Evolutionary conservation across 2,329 filamentous ascomycete genomes (phyloP), one percentile per base, ranked within the genome.

Genomic region (Lizonia empirigonia): DNA sequence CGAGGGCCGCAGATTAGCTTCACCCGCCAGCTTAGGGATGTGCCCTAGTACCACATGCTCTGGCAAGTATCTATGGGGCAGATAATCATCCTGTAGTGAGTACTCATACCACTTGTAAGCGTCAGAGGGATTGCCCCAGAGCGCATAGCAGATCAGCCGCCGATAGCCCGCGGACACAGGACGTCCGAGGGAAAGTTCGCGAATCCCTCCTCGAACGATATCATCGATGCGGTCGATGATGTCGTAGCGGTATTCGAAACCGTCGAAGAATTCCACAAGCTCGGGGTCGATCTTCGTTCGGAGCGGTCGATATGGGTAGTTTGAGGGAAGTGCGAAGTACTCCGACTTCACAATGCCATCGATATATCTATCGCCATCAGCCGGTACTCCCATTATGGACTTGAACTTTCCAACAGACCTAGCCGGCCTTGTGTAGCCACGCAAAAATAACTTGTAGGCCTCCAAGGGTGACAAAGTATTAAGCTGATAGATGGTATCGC

Each of bases 91-190:
- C 33, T 66, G 67, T 16, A 63, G 63, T n/a, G 57, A 60, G 33
- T 68, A 68, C 49, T 67, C 62, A 30, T 57, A 69, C 52, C 60
- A 68, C 44, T 69, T 68, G 56, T 64, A 69, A 0, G 64, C 64
- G 36, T 69, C 67, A 3, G 64, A 53, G 1, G 63, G 60, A n/a
- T 69, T 66, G 7, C 65, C 67, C 51, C 55, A 65, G 1, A 64
- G 18, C 8, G 58, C 56, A 39, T 68, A 69, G 41, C 47, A 63
- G 2, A 69, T 39, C 2, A 69, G 56, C 20, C 49, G 58, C 12
- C 63, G 58, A 29, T 63, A 44, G 5, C 39, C 44, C 8, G 34
- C 15, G 9, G 52, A 36, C 1, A 67, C 20, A n/a, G 35, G 16
- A 0, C 41, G 20, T 18, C 64, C 63, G 7, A 27, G 16, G 9